These are phyloP conservation scores for Pichia eremophila DNA, from an alignment of 805 yeast genomes.

Conservation along the genomic window DNA sequence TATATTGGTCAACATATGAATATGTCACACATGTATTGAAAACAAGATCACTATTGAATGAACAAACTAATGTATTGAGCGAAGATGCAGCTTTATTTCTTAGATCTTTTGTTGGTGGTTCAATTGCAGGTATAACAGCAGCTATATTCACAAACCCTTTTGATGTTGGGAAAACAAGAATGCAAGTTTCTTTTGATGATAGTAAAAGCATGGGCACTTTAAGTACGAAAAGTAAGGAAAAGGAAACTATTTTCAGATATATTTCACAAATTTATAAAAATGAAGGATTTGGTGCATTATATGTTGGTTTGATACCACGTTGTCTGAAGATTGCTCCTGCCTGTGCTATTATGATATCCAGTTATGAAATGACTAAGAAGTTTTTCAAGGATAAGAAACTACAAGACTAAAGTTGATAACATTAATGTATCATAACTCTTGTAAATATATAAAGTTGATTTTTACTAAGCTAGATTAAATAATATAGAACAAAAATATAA, in stretches of 20 bases:
- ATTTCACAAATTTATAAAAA: slow-evolving; percentile 49
- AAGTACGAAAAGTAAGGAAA: slow-evolving; percentile 10
- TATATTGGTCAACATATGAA: slow-evolving; percentile 90
- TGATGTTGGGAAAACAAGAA: slow-evolving; percentile 92
- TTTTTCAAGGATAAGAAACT: slow-evolving; percentile 27
- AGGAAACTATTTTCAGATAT: slow-evolving; percentile 57
- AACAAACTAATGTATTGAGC: slow-evolving; percentile 3
- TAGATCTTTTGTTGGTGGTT: slow-evolving; percentile 72
- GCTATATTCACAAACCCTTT: slow-evolving; percentile 89
- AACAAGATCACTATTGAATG: slow-evolving; percentile 14
- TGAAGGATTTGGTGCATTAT: slow-evolving; percentile 82
- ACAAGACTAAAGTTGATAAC: neutral
- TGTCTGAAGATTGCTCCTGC: slow-evolving; percentile 90
- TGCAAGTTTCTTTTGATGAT: slow-evolving; percentile 53
- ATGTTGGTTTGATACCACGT: slow-evolving; percentile 80
- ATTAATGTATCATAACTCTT: too few species aligned
- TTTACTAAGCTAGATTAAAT: neutral
- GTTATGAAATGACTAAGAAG: slow-evolving; percentile 82
- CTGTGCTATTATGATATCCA: slow-evolving; percentile 96
- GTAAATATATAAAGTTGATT: too few species aligned
- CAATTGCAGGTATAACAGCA: slow-evolving; percentile 74
- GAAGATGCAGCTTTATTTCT: slow-evolving; percentile 27
- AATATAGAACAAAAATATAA: too few species aligned
- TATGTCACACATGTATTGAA: slow-evolving; percentile 27
- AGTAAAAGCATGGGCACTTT: slow-evolving; percentile 9